phyloP scores from a whole-genome alignment of 805 yeast species.

The Yamadazyma sp. region DNA sequence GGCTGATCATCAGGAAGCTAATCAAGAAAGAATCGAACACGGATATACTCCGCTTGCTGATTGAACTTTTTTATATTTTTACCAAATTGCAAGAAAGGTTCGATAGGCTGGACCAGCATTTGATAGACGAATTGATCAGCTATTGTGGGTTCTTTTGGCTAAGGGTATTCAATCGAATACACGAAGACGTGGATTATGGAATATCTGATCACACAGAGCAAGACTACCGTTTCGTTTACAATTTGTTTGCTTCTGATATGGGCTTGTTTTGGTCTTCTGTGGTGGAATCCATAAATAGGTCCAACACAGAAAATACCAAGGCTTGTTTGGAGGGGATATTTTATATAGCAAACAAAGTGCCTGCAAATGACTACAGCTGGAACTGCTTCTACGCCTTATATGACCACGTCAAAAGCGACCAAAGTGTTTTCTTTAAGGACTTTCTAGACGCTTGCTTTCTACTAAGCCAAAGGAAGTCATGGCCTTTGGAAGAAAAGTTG shows the following conservation, averaged over 20 bases:
- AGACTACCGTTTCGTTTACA: constrained; percentile 7
- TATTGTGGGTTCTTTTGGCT: constrained; percentile 13
- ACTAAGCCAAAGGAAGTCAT: constrained; percentile 21
- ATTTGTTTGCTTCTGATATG: constrained; percentile 8
- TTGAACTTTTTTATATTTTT: background rate
- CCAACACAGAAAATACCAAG: background rate
- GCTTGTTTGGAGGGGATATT: constrained; percentile 13
- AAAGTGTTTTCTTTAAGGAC: constrained; percentile 22
- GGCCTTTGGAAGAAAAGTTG: constrained; percentile 27
- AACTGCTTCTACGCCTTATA: constrained; percentile 23
- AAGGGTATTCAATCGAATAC: constrained; percentile 6
- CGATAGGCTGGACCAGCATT: background rate
- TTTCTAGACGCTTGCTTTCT: constrained; percentile 30
- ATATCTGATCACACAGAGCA: constrained; percentile 4
- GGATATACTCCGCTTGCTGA: background rate
- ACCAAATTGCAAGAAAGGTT: constrained; percentile 6
- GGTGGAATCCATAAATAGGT: background rate
- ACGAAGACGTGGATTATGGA: constrained; percentile 5
- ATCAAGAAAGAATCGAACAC: background rate
- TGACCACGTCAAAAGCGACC: constrained; percentile 14
- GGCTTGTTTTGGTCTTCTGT: constrained; percentile 9
- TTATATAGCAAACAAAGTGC: constrained; percentile 9
- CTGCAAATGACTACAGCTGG: constrained; percentile 22
- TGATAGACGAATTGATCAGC: constrained; percentile 2
- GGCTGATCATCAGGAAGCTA: constrained; percentile 6